A percentile compares a stretch with the other conserved stretches of the same genome.
Evolutionary conservation across 2,329 filamentous ascomycete genomes (phyloP).

Genomic region (Orbilia ellipsospora): DNA sequence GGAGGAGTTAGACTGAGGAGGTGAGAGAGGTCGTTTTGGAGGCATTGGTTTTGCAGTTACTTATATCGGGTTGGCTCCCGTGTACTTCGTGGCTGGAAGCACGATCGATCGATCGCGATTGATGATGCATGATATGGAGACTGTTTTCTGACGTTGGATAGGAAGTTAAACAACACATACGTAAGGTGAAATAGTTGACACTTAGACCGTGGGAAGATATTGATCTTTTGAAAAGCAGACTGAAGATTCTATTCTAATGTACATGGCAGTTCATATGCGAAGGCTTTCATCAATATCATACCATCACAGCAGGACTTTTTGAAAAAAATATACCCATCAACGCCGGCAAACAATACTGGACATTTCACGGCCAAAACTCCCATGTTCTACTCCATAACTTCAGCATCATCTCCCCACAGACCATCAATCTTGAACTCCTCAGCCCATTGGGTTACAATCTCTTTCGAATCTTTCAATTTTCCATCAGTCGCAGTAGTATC

Average conservation of each 20-base stretch:
- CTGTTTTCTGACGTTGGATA: slow-evolving; percentile 53
- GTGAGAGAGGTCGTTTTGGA: slow-evolving; percentile 54
- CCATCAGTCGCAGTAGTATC: slow-evolving; percentile 64
- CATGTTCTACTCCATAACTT: slow-evolving; percentile 25
- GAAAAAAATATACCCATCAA: slow-evolving; percentile 28
- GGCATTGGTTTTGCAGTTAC: slow-evolving; percentile 26
- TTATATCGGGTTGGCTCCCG: slow-evolving; percentile 22
- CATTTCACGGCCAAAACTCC: slow-evolving; percentile 16
- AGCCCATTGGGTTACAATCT: slow-evolving; percentile 92
- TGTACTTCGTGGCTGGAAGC: slow-evolving; percentile 57
- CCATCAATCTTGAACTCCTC: slow-evolving; percentile 95
- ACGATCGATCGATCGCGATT: background rate
- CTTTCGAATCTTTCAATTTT: slow-evolving; percentile 75
- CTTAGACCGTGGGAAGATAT: background rate
- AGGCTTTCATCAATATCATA: slow-evolving; percentile 24
- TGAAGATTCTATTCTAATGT: slow-evolving; percentile 47
- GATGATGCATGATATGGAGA: slow-evolving; percentile 19
- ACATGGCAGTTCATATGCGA: slow-evolving; percentile 22
- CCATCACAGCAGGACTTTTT: slow-evolving; percentile 27
- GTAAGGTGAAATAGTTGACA: background rate
- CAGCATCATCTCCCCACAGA: slow-evolving; percentile 71
- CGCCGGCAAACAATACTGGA: slow-evolving; percentile 39
- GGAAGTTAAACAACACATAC: slow-evolving; percentile 7
- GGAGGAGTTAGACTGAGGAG: no score
- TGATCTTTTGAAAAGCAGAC: background rate